These are phyloP conservation scores for Tetrapisispora fleetii DNA, from an alignment of 805 yeast species.

Conservation along the genomic window DNA sequence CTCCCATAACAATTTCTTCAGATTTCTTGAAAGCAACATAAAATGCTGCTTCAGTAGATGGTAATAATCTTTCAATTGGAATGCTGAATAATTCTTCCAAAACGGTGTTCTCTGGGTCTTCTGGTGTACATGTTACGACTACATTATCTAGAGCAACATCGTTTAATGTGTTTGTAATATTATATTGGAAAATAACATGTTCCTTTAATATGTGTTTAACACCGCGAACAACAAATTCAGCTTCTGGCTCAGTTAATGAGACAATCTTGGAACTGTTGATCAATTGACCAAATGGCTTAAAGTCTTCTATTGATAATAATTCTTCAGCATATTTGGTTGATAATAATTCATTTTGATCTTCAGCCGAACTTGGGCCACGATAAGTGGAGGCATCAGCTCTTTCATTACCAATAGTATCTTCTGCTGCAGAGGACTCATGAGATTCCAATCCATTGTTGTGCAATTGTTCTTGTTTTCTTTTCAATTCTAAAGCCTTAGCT, in stretches of 20 bases:
- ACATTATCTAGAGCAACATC: constrained; percentile 73
- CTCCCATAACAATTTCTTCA: constrained; percentile 37
- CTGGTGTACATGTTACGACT: constrained; percentile 57
- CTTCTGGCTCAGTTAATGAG: constrained; percentile 80
- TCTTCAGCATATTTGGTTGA: constrained; percentile 64
- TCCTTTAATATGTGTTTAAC: constrained; percentile 73
- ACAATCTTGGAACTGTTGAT: constrained; percentile 57
- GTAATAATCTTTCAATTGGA: constrained; percentile 62
- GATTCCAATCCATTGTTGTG: constrained; percentile 21
- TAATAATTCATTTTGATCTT: constrained; percentile 29
- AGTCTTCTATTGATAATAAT: constrained; percentile 60
- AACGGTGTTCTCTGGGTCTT: constrained; percentile 35
- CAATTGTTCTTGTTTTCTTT: constrained; percentile 35
- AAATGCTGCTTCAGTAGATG: constrained; percentile 61
- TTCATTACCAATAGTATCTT: constrained; percentile 13
- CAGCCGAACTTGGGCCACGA: constrained; percentile 22
- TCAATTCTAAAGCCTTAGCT: constrained; percentile 51
- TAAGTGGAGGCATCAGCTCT: constrained; percentile 18
- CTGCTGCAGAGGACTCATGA: constrained; percentile 17
- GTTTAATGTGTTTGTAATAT: constrained; percentile 73
- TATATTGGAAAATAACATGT: constrained; percentile 69
- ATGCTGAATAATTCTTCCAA: constrained; percentile 62
- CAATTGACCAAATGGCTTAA: constrained; percentile 62
- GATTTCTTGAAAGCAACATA: constrained; percentile 64
- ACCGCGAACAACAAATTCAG: constrained; percentile 82